Evolutionary conservation across 2,329 filamentous ascomycete species (phyloP).

Genomic region (Trichoderma afroharzianum): DNA sequence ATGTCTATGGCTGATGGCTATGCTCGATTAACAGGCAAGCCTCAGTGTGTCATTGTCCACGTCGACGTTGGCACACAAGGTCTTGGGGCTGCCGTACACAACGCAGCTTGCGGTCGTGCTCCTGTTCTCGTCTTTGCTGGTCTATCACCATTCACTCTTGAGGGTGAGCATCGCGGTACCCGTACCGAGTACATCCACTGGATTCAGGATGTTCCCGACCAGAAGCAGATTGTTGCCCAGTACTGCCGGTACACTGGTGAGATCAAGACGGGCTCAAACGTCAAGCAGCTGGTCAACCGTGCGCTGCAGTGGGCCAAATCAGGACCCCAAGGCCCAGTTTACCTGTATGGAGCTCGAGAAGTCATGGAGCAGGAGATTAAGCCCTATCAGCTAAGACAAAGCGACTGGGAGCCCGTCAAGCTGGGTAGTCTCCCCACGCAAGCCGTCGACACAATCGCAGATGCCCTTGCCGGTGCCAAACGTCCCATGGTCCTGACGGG

Average conservation of each 20-base stretch:
- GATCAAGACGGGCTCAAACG: conserved; percentile 78
- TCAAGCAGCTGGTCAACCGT: conserved; percentile 86
- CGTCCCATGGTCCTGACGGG: conserved; percentile 68
- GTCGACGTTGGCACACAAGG: conserved; percentile 81
- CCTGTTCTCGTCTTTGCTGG: conserved; percentile 78
- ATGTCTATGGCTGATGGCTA: conserved; percentile 83
- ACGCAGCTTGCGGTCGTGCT: conserved; percentile 69
- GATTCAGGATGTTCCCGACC: conserved; percentile 80
- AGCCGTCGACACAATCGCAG: conserved; percentile 57
- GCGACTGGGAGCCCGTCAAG: conserved; percentile 66
- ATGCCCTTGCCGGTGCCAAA: conserved; percentile 60
- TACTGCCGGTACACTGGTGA: conserved; percentile 83
- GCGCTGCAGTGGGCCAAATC: conserved; percentile 78
- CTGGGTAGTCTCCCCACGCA: conserved; percentile 55
- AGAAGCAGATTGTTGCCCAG: conserved; percentile 75
- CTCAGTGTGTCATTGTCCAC: conserved; percentile 75
- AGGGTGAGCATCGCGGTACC: conserved; percentile 73
- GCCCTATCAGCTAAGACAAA: conserved; percentile 65
- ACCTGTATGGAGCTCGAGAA: conserved; percentile 73
- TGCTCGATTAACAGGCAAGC: conserved; percentile 66
- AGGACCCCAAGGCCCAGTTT: conserved; percentile 75
- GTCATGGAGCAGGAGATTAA: conserved; percentile 82
- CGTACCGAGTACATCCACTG: conserved; percentile 83
- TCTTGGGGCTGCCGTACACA: conserved; percentile 73
- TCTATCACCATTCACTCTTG: conserved; percentile 70